Evolutionary conservation across 495 filamentous ascomycete species (phyloP).

Genomic region (Aspergillus sparsus): DNA sequence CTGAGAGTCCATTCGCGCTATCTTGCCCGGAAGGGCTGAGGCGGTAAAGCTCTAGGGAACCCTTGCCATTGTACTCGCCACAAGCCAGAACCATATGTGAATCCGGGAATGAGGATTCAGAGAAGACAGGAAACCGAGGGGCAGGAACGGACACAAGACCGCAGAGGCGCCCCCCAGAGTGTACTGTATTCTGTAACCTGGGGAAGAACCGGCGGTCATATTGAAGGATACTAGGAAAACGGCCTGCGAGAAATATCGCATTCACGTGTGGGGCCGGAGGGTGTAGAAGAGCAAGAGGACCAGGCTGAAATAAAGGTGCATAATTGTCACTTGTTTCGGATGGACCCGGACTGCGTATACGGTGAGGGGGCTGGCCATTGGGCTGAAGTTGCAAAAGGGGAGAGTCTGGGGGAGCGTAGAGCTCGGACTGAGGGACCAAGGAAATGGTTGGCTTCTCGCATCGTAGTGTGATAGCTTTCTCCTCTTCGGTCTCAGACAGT

Average conservation of each 20-base stretch:
- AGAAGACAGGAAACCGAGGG: conserved; percentile 53
- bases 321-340: conserved; percentile 51
- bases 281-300: conserved; percentile 81
- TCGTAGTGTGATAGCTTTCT: conserved; percentile 43
- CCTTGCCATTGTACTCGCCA: conserved; percentile 93
- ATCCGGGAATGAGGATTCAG: conserved; percentile 50
- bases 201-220: conserved; percentile 90
- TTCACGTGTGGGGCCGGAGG: conserved; percentile 57
- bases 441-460: conserved; percentile 39
- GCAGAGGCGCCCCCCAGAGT: conserved; percentile 81
- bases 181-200: conserved; percentile 70
- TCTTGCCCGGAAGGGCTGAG: conserved; percentile 43
- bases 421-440: conserved; percentile 31
- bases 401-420: conserved; percentile 42
- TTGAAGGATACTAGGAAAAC: conserved; percentile 85
- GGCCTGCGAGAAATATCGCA: conserved; percentile 65
- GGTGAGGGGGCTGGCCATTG: conserved; percentile 43
- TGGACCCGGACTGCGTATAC: conserved; percentile 45
- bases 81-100: conserved; percentile 73
- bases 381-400: conserved; percentile 43
- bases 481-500: conserved; percentile 43
- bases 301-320: conserved; percentile 76
- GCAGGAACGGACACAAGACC: conserved; percentile 73
- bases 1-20: conserved; percentile 26
- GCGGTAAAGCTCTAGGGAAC: conserved; percentile 85